Conservation (phyloP, 805 yeast species). For the Zygotorulaspora florentina region DNA sequence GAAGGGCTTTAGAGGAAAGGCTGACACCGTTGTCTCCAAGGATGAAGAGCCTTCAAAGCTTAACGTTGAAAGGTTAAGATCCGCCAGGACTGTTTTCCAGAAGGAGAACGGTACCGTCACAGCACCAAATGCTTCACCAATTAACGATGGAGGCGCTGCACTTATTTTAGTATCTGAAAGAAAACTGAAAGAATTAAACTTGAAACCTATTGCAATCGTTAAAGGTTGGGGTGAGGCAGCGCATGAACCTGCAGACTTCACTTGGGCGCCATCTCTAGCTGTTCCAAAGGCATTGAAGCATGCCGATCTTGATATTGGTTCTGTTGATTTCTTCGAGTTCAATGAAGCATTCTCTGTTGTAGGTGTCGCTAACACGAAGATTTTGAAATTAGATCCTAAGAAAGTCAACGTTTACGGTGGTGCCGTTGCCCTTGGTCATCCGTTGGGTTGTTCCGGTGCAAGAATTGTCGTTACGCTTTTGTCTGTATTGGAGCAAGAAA, state of each 20-base stretch:
- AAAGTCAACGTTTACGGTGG: slow-evolving; percentile 91
- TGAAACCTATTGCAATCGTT: slow-evolving; percentile 86
- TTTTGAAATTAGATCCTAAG: slow-evolving; percentile 55
- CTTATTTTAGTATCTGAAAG: slow-evolving; percentile 78
- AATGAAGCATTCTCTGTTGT: slow-evolving; percentile 98
- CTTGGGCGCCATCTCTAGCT: slow-evolving; percentile 93
- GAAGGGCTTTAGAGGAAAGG: slow-evolving; percentile 88
- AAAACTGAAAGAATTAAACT: slow-evolving; percentile 77
- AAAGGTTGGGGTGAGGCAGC: slow-evolving; percentile 99
- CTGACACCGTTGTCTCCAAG: slow-evolving; percentile 60
- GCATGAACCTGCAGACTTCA: slow-evolving; percentile 89
- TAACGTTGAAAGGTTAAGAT: slow-evolving; percentile 66
- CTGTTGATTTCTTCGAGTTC: slow-evolving; percentile 88
- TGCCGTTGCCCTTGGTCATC: slow-evolving; percentile 94
- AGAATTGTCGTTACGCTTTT: slow-evolving; percentile 84
- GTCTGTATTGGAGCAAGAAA: slow-evolving; percentile 78
- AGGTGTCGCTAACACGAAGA: slow-evolving; percentile 81
- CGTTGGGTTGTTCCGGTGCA: slow-evolving; percentile 95
- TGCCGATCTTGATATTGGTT: slow-evolving; percentile 59
- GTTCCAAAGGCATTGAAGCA: slow-evolving; percentile 93
- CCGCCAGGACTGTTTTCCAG: slow-evolving; percentile 93
- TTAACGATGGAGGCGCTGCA: slow-evolving; percentile 98
- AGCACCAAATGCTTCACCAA: slow-evolving; percentile 93
- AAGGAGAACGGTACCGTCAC: slow-evolving; percentile 93
- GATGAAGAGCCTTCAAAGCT: slow-evolving; percentile 86